Conservation (phyloP, 75 land plant species). For the Adiantum capillusveneris region DNA sequence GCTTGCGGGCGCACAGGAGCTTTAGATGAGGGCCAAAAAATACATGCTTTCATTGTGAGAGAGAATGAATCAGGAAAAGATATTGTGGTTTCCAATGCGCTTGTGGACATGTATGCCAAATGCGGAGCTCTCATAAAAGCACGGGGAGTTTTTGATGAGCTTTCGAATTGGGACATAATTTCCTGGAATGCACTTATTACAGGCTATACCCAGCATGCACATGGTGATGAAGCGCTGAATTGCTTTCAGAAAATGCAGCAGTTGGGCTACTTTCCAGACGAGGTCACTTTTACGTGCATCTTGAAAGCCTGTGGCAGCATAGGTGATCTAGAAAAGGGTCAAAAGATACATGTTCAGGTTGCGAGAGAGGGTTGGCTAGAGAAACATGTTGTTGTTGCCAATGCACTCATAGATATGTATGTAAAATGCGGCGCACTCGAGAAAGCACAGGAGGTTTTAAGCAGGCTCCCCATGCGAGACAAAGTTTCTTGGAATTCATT, state of each 20-base stretch:
- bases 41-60: constrained; percentile 17
- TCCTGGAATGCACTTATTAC: constrained; percentile 31
- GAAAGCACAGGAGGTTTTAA: constrained; percentile 29
- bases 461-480: constrained; percentile 31
- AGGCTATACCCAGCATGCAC: constrained; percentile 37
- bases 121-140: constrained; percentile 13
- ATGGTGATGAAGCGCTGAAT: constrained; percentile 37
- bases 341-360: constrained; percentile 40
- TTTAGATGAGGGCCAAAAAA: constrained; percentile 9
- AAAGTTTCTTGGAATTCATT: constrained; percentile 55
- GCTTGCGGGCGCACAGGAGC: background rate
- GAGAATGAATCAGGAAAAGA: constrained; percentile 7
- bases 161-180: constrained; percentile 10
- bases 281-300: constrained; percentile 49
- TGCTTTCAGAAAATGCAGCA: constrained; percentile 41
- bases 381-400: constrained; percentile 28
- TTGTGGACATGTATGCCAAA: constrained; percentile 24
- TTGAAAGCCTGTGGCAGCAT: constrained; percentile 17
- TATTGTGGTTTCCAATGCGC: constrained; percentile 7
- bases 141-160: constrained; percentile 16
- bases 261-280: constrained; percentile 44
- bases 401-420: constrained; percentile 10
- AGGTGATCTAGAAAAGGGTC: constrained; percentile 10
- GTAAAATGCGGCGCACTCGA: constrained; percentile 7
- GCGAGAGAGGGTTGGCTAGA: constrained; percentile 20